phyloP scores from a whole-genome alignment of 768 basidiomycete genomes.

The Clavulina sp. region DNA sequence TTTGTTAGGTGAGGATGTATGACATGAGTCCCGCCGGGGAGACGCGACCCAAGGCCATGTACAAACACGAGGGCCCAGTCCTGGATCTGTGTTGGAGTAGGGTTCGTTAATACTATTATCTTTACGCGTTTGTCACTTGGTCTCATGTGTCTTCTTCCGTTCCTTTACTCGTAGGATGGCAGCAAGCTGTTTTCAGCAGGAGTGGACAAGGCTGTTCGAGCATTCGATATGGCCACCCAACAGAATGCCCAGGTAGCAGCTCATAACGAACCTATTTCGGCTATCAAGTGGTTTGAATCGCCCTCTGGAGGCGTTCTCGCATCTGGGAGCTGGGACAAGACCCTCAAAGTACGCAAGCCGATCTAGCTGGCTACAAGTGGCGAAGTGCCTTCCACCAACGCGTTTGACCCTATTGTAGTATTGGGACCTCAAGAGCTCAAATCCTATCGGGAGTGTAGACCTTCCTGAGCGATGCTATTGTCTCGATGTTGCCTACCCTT shows the following conservation, averaged over 20 bases:
- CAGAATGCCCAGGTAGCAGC: constrained; percentile 69
- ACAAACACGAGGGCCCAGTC: constrained; percentile 78
- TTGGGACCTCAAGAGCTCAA: constrained; percentile 74
- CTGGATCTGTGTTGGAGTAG: constrained; percentile 83
- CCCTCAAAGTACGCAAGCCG: constrained; percentile 52
- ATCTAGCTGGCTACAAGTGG: background rate
- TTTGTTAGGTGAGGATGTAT: constrained; percentile 68
- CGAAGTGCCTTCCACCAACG: background rate
- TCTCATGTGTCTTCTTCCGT: constrained; percentile 5
- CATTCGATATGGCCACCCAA: constrained; percentile 79
- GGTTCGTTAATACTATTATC: constrained; percentile 27
- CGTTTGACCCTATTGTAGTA: constrained; percentile 41
- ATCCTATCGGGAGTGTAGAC: constrained; percentile 57
- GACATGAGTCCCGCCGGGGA: constrained; percentile 67
- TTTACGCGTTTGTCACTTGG: background rate
- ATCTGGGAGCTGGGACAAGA: constrained; percentile 98
- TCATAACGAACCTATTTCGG: constrained; percentile 79
- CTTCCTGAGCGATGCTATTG: constrained; percentile 87
- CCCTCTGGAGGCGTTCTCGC: constrained; percentile 60
- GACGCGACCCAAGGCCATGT: constrained; percentile 80
- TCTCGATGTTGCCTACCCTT: constrained; percentile 61
- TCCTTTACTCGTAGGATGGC: constrained; percentile 43
- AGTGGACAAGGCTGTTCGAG: constrained; percentile 86
- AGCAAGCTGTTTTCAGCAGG: constrained; percentile 84
- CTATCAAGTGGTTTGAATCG: constrained; percentile 64